Evolutionary conservation across 371 early-diverging fungal genomes (phyloP).

Genomic region (Fennellomyces sp.): DNA sequence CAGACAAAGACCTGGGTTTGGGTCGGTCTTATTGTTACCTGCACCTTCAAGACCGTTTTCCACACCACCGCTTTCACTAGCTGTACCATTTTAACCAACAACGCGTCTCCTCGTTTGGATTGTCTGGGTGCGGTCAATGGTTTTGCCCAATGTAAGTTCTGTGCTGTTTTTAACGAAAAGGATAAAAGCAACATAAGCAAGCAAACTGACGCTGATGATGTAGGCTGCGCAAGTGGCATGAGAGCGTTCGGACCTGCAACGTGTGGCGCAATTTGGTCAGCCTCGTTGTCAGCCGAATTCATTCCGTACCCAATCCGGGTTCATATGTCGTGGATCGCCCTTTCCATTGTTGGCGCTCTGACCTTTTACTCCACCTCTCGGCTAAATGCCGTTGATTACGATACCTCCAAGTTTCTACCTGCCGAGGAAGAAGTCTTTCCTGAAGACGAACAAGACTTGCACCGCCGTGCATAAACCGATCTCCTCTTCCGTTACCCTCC

Average conservation of each 20-base stretch:
- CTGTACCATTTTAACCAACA: constrained; percentile 37
- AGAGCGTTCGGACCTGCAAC: constrained; percentile 47
- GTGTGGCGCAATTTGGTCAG: constrained; percentile 47
- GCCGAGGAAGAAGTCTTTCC: constrained; percentile 6
- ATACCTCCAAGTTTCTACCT: constrained; percentile 8
- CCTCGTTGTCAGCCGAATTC: constrained; percentile 24
- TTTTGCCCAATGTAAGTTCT: constrained; percentile 41
- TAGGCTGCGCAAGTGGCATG: constrained; percentile 47
- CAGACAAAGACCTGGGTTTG: constrained; percentile 50
- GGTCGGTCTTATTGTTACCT: constrained; percentile 33
- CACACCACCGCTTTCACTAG: constrained; percentile 38
- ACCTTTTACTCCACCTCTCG: constrained; percentile 27
- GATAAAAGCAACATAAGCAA: background rate
- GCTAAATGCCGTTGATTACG: constrained; percentile 24
- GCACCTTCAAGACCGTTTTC: constrained; percentile 38
- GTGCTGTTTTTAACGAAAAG: background rate
- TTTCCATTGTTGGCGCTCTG: constrained; percentile 21
- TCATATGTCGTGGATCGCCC: constrained; percentile 26
- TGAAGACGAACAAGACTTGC: constrained; percentile 4
- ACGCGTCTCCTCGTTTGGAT: constrained; percentile 33
- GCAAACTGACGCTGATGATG: background rate
- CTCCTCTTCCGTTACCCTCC: background rate
- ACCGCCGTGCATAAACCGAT: background rate
- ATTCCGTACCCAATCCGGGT: constrained; percentile 32
- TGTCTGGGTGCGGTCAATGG: constrained; percentile 44